Base-by-base conservation (phyloP, 352 stramenopile genomes). In the Globisporangium carolinianum region DNA sequence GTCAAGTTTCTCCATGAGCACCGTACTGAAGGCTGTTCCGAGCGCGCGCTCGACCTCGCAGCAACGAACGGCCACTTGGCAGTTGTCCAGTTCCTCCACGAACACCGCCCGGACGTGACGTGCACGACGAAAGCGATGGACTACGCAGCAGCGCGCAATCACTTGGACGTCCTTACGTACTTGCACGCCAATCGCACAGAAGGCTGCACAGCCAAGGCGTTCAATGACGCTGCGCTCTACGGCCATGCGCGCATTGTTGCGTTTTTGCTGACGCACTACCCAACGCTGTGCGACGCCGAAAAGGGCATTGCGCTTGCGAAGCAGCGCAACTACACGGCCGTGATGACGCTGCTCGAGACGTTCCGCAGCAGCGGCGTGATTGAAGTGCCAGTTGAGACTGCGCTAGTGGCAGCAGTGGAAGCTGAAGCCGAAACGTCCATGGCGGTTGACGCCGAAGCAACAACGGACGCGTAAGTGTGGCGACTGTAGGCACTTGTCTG, bases 111-210 rank as follows among this genome's bases (percentile, higher is more conserved):
- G 1, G 67, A 72, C 47, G 67, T 42, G 12, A 32, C 24, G 24
- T 89, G 78, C 59, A 80, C 73, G 24, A 83, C 72, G 1, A 63
- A 71, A 49, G 75, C 78, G 0, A 86, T 89, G 72, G 67, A 86
- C 62, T 76, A 76, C 45, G 76, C 76, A 0, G 76, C 72, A 8
- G 53, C 72, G 35, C 72, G 67, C 49, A 65, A 65, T 4, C 74
- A 83, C 51, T 47, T 76, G 0, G 74, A 82, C 7, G 60, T 82
- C 8, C 65, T 86, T 36, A 50, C 57, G 15, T 89, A 71, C 41
- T 63, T 89, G 41, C 72, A 86, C 37, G 67, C 72, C 17, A 78
- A 86, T 53, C 74, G 76, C 14, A 57, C 51, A 0, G 78, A 87
- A 59, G 76, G 79, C 0, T 87, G 71, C 51, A 86, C 74, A 4